Conservation (phyloP, 371 early-diverging fungal species). For the Mucor lusitanicus region DNA sequence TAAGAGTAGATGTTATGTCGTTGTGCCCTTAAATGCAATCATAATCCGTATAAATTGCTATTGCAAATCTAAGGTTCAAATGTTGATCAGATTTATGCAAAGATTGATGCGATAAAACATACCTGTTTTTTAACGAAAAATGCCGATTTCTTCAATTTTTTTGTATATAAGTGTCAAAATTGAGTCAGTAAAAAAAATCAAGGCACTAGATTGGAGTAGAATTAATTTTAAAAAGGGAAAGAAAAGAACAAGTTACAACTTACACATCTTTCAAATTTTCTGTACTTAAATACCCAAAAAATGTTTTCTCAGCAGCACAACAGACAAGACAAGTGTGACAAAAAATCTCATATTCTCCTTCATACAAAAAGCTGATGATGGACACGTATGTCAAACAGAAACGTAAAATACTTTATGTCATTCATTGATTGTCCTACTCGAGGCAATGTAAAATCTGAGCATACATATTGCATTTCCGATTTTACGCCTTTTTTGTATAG, state of each 20-base stretch:
- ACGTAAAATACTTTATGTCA: constrained; percentile 10
- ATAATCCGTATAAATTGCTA: neutral
- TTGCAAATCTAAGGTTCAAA: neutral
- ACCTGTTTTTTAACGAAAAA: neutral
- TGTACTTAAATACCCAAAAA: constrained; percentile 7
- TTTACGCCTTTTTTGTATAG: neutral
- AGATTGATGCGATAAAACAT: neutral
- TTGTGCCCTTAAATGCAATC: neutral
- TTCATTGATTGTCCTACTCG: constrained; percentile 9
- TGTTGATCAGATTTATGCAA: neutral
- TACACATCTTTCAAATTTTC: neutral
- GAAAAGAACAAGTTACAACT: neutral
- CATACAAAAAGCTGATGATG: neutral
- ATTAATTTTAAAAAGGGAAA: neutral
- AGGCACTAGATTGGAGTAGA: neutral
- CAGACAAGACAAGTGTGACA: constrained; percentile 9
- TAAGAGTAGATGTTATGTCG: neutral
- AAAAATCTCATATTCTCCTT: neutral
- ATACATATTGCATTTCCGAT: neutral
- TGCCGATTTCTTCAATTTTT: neutral
- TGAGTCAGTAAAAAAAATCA: neutral
- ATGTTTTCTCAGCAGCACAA: constrained; percentile 6
- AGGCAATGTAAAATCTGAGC: neutral
- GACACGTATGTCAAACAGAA: constrained; percentile 15
- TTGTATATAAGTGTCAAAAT: neutral